phyloP scores from a whole-genome alignment of 441 rosid species.

The Eruca vesicaria region DNA sequence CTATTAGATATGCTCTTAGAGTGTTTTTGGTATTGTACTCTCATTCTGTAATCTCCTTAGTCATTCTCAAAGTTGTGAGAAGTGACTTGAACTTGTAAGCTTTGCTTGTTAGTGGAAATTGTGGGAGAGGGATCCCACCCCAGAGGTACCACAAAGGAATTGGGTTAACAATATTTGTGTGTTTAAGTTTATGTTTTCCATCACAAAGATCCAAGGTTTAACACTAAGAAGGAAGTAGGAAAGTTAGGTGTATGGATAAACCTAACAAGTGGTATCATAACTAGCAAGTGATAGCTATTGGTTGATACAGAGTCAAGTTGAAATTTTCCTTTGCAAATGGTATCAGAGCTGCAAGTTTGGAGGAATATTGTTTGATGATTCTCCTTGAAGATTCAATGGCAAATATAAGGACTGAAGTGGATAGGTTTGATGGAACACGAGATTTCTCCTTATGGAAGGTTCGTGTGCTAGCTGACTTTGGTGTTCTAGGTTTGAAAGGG shows the following conservation, averaged over 20 bases:
- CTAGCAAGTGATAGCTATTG: neutral
- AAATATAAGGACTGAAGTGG: neutral
- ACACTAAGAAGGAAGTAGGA: neutral
- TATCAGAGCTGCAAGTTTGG: neutral
- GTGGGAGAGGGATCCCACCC: neutral
- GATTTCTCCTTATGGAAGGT: neutral
- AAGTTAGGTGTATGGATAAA: neutral
- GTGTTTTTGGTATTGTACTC: no score
- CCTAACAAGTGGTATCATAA: neutral
- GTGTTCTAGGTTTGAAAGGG: neutral
- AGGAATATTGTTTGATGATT: neutral
- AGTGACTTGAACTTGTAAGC: neutral
- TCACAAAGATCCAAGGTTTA: neutral
- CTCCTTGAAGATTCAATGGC: neutral
- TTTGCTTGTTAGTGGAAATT: neutral
- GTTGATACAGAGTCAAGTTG: neutral
- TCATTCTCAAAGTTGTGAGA: neutral
- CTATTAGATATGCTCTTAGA: neutral
- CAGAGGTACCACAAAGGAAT: neutral
- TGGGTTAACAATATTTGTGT: no score
- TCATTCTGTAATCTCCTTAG: no score
- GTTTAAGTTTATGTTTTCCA: neutral
- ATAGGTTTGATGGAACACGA: neutral
- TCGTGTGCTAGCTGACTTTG: neutral
- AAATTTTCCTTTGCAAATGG: neutral